A percentile compares a stretch with the other conserved stretches of the same genome.
Conservation (phyloP, 805 yeast genomes). For the Nakazawaea wyomingensis region DNA sequence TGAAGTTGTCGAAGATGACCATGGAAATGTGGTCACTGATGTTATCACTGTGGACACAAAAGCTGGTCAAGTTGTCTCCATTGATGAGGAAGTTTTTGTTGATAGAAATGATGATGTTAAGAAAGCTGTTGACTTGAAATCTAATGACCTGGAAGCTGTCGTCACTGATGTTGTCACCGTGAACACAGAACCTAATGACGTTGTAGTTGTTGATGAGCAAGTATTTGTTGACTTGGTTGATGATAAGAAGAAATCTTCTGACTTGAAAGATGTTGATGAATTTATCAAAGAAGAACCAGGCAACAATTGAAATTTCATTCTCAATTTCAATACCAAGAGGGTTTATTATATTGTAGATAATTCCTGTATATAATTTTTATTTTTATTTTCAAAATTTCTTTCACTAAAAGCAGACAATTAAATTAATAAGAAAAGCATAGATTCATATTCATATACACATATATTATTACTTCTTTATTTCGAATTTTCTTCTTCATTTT, state of each 20-base stretch:
- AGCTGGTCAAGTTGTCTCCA: conserved; percentile 10
- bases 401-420: too few relatives aligned
- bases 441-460: too few relatives aligned
- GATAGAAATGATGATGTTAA: too few relatives aligned
- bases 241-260: too few relatives aligned
- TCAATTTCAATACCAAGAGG: background rate
- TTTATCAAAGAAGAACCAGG: conserved; percentile 4
- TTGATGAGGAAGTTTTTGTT: conserved; percentile 14
- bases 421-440: too few relatives aligned
- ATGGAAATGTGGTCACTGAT: conserved; percentile 17
- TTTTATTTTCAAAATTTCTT: too few relatives aligned
- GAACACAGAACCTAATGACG: background rate
- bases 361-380: too few relatives aligned
- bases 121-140: too few relatives aligned
- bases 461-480: too few relatives aligned
- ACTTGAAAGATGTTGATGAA: conserved; percentile 5
- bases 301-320: background rate
- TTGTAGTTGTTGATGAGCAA: conserved; percentile 15
- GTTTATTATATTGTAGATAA: background rate
- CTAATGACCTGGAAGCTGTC: conserved; percentile 15
- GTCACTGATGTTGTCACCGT: conserved; percentile 15
- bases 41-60: conserved; percentile 11
- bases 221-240: conserved; percentile 7
- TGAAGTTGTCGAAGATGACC: conserved; percentile 11
- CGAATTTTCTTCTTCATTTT: too few relatives aligned